A percentile compares a stretch with the other conserved stretches of the same genome.
Evolutionary conservation across 2,329 filamentous ascomycete genomes (phyloP).

Genomic region (Pseudocercospora ulei): DNA sequence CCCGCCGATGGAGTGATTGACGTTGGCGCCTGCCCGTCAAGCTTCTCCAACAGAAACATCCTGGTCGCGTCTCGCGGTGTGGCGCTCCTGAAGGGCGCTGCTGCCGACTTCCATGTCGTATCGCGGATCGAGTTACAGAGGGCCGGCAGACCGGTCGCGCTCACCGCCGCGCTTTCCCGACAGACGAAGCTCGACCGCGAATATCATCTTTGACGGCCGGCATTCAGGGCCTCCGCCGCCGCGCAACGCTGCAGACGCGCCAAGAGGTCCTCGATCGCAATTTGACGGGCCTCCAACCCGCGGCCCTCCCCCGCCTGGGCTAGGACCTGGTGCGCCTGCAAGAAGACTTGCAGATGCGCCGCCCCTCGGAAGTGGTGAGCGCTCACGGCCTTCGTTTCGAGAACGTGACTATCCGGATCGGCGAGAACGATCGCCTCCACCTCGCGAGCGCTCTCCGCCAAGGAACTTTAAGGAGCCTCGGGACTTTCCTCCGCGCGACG

Average conservation of each 20-base stretch:
- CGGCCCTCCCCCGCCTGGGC: conserved; percentile 35
- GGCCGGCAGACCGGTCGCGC: conserved; percentile 53
- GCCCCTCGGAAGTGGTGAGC: conserved; percentile 49
- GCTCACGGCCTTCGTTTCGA: conserved; percentile 48
- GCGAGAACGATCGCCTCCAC: conserved; percentile 53
- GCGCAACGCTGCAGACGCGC: conserved; percentile 49
- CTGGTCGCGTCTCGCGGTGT: conserved; percentile 7
- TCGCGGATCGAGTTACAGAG: conserved; percentile 22
- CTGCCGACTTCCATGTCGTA: conserved; percentile 21
- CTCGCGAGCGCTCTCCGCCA: conserved; percentile 54
- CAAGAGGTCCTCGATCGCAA: conserved; percentile 70
- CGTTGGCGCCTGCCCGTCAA: conserved; percentile 1
- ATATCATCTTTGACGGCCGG: conserved; percentile 25
- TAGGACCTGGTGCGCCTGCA: conserved; percentile 49
- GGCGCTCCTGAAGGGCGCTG: conserved; percentile 11
- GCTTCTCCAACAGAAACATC: conserved; percentile 8
- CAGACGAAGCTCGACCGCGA: conserved; percentile 55
- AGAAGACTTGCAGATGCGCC: conserved; percentile 46
- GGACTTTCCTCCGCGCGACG: conserved; percentile 50
- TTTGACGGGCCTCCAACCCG: conserved; percentile 50
- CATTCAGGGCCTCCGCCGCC: conserved; percentile 23
- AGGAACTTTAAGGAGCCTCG: conserved; percentile 52
- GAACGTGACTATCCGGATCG: conserved; percentile 44
- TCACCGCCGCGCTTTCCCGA: conserved; percentile 62
- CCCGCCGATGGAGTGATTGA: conserved; percentile 3